phyloP scores from a whole-genome alignment of 2,329 filamentous ascomycete species.

The Diplodia scrobiculata region DNA sequence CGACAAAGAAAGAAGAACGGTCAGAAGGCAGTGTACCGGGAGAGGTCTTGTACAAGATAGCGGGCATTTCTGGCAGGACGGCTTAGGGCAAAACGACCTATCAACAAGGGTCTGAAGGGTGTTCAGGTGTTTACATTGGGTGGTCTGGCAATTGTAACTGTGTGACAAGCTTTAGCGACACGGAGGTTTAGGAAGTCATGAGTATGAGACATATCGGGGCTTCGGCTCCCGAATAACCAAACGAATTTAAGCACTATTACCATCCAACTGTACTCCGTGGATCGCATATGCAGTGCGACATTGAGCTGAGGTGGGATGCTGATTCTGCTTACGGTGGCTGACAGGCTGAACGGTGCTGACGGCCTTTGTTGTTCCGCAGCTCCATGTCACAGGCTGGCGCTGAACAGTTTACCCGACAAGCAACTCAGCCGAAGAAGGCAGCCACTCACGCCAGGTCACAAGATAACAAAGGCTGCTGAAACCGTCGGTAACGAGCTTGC shows the following conservation, averaged over 20 bases:
- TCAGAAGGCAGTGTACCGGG: conserved; percentile 19
- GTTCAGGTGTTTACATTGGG: conserved; percentile 20
- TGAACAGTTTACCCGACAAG: not conserved
- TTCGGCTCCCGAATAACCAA: conserved; percentile 7
- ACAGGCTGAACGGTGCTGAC: conserved; percentile 5
- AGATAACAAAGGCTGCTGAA: not conserved
- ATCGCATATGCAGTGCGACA: conserved; percentile 5
- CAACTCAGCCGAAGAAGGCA: not conserved
- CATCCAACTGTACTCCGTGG: not conserved
- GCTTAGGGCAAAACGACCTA: conserved; percentile 16
- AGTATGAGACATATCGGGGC: conserved; percentile 20
- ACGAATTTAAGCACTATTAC: conserved; percentile 15
- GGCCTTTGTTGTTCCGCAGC: not conserved
- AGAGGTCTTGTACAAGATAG: conserved; percentile 25
- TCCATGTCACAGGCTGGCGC: not conserved
- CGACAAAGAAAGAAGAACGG: conserved; percentile 9
- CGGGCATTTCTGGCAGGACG: conserved; percentile 19
- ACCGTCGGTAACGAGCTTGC: not conserved
- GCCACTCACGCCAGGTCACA: not conserved
- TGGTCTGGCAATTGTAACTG: conserved; percentile 20
- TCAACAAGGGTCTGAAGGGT: conserved; percentile 19
- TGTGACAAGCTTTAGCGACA: conserved; percentile 28
- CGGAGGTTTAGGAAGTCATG: conserved; percentile 22
- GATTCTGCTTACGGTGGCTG: conserved; percentile 6
- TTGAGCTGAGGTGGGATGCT: conserved; percentile 11